Evolutionary conservation across 192 early-diverging fungal species (phyloP), one percentile per base, ranked within the genome.

Genomic region (Spizellomyces sp.): DNA sequence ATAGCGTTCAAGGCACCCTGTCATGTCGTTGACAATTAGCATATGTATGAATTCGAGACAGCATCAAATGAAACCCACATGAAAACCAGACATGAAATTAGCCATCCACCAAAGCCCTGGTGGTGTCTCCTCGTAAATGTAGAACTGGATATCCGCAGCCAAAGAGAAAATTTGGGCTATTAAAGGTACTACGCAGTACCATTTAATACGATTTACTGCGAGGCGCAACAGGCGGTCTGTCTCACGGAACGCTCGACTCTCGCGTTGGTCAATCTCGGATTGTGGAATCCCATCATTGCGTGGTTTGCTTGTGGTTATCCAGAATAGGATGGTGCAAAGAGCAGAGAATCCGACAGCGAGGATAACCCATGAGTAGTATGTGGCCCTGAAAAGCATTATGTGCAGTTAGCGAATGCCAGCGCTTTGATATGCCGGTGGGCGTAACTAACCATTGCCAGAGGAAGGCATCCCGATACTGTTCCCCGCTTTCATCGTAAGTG

Each of bases 181-280:
- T 2, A 72, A 4, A 4, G 70, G 70, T 4, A 65, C 62, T 10
- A 56, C 48, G 45, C 70, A 72, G 70, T 72, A 72, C 27, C 48
- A 64, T 6, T 36, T 19, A 8, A 72, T 64, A 4, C 70, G 45
- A 42, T n/a, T 22, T 5, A 72, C 70, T 4, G 62, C 70, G 0
- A 27, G 7, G 9, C 62, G 45, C 27, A 72, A 41, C 45, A 72
- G 48, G 22, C 62, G 14, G 5, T 72, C 48, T 9, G 70, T 72
- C 5, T 72, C 59, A 41, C 5, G 17, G 17, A 61, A 27, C 17
- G 36, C 15, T 15, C 22, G 6, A 42, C 59, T 14, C 6, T 61
- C 42, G 59, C 59, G 21, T 15, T 19, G n/a, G n/a, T 22, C 54
- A 56, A 56, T 56, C 22, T 56, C 54, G 27, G 27, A 36, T 3